Percentiles rank a stretch among this genome's conserved stretches.
These are phyloP conservation scores for Sphaerulina musiva DNA, from an alignment of 2,329 filamentous ascomycete species.

Conservation along the genomic window DNA sequence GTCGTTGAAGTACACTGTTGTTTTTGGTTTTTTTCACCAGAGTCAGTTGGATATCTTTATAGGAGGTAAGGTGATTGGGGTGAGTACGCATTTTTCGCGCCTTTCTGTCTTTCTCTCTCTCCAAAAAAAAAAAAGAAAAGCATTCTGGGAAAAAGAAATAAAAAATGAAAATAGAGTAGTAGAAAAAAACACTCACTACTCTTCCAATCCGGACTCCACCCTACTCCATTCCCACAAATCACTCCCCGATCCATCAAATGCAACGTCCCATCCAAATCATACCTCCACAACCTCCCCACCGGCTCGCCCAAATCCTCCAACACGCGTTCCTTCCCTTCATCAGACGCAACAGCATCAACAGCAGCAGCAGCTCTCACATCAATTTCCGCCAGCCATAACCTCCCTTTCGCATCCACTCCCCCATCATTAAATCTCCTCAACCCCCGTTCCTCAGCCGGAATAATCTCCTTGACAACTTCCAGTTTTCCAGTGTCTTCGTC, in stretches of 20 bases:
- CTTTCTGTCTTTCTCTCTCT: too few species aligned
- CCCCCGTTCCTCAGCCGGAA: background rate
- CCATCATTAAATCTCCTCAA: conserved; percentile 9
- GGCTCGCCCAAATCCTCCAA: conserved; percentile 4
- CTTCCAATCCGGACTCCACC: conserved; percentile 5
- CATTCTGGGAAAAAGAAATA: too few species aligned
- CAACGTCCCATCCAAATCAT: conserved; percentile 7
- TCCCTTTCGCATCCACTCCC: conserved; percentile 3
- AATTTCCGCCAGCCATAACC: conserved; percentile 6
- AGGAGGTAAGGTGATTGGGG: too few species aligned
- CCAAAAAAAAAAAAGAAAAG: too few species aligned
- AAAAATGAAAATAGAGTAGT: too few species aligned
- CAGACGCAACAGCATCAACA: background rate
- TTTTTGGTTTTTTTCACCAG: too few species aligned
- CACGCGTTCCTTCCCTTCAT: background rate
- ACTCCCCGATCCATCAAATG: conserved; percentile 6
- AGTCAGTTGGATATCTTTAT: too few species aligned
- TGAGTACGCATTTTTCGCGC: too few species aligned
- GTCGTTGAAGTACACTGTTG: conserved; percentile 6
- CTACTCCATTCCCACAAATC: conserved; percentile 6
- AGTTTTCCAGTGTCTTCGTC: conserved; percentile 1
- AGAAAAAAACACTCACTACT: background rate
- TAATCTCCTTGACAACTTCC: conserved; percentile 5
- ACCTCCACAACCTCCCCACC: conserved; percentile 6
- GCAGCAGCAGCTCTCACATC: background rate